Percentiles rank a stretch among this genome's conserved stretches.
phyloP scores from a whole-genome alignment of 257 asterid genomes.

The Gynochthodes officinalis region DNA sequence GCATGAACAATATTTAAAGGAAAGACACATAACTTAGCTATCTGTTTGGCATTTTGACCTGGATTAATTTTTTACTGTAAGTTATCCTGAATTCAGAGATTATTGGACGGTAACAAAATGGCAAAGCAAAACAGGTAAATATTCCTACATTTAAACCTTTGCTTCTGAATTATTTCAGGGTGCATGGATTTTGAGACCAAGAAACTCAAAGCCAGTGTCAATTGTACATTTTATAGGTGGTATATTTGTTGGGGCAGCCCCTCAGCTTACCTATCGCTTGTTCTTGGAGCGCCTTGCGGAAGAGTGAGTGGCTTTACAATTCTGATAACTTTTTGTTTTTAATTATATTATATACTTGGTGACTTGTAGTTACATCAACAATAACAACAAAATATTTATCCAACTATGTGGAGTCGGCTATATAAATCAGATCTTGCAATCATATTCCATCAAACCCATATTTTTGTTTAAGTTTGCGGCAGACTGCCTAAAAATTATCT shows the following conservation, averaged over 20 bases:
- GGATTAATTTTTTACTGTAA: background rate
- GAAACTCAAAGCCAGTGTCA: slow-evolving; percentile 43
- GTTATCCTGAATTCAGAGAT: background rate
- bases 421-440: too few relatives aligned
- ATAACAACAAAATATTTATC: too few relatives aligned
- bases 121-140: background rate
- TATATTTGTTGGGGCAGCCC: slow-evolving; percentile 97
- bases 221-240: slow-evolving; percentile 90
- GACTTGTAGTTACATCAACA: background rate
- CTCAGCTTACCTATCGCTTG: slow-evolving; percentile 88
- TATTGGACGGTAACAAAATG: background rate
- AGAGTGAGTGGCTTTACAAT: slow-evolving; percentile 42
- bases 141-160: too few relatives aligned
- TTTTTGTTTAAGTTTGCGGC: too few relatives aligned
- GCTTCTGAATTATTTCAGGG: slow-evolving; percentile 47
- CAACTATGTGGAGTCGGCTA: too few relatives aligned
- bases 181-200: slow-evolving; percentile 87
- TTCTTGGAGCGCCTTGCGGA: slow-evolving; percentile 89
- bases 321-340: background rate
- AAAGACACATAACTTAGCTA: too few relatives aligned
- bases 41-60: background rate
- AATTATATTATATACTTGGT: background rate
- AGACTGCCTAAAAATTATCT: too few relatives aligned
- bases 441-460: too few relatives aligned
- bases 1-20: too few relatives aligned